Evolutionary conservation across 1,139 yeast genomes (phyloP), one percentile per base, ranked within the genome.

Genomic region (Diutina mesorugosa): DNA sequence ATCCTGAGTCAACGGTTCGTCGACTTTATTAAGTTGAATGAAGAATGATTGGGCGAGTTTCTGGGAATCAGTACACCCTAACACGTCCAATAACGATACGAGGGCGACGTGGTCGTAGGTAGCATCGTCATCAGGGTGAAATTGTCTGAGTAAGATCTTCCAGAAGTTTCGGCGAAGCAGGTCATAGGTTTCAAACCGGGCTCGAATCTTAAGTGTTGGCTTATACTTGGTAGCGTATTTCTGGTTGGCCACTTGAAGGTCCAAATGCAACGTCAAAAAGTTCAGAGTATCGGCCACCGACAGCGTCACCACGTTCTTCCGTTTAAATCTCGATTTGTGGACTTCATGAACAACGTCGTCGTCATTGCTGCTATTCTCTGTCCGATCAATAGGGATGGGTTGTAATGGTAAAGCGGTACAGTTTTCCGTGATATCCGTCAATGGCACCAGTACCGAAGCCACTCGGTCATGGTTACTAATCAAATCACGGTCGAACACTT

Each of bases 391-490:
- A 10, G 16, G 38, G 47, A 41, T 51, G 32, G 46, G 32, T n/a
- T 51, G 47, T 9, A n/a, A 18, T 6, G 47, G 41, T 5, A 26
- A n/a, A 3, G 48, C 41, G 14, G 41, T 71, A 3, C 74, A 69
- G 29, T 66, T 60, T 16, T 69, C 69, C 45, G 77, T 69, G 38
- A 85, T 66, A 38, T 83, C 84, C 10, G 69, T 63, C 56, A 86
- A 69, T 0, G 83, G 76, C 28, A 89, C 66, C 10, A 81, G 72
- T 4, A 82, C 80, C 50, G 74, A 74, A 1, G 95, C 97, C 6
- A 93, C 90, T 56, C 83, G 79, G 64, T 91, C 97, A 66, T 93
- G 90, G 61, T 80, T 83, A 0, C 97, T 84, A 59, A 91, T 79
- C 50, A 83, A 79, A 66, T 93, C 99, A 61, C 85, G 88, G 67